phyloP scores from a whole-genome alignment of 345 rosid species.

The Capsella bursapastoris region DNA sequence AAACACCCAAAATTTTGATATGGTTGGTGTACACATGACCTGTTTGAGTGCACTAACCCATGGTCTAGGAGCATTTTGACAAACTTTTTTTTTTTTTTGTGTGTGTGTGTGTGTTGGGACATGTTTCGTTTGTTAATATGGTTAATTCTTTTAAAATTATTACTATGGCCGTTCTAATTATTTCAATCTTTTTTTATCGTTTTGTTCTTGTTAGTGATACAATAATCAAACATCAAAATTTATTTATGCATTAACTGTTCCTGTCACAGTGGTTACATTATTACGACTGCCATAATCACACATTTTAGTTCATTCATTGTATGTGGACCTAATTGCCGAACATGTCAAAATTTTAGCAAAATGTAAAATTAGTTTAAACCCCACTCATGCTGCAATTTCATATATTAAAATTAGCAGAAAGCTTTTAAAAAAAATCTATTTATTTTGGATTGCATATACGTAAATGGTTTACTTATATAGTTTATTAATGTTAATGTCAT shows the following conservation, averaged over 20 bases:
- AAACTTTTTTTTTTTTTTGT: not conserved
- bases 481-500: not conserved
- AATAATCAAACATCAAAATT: not conserved
- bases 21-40: slow-evolving; percentile 9
- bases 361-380: not conserved
- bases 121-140: not conserved
- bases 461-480: too few species aligned
- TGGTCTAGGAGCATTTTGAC: not conserved
- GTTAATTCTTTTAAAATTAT: not conserved
- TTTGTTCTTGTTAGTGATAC: not conserved
- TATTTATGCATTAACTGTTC: not conserved
- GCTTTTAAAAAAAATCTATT: too few species aligned
- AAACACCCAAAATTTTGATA: not conserved
- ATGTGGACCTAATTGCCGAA: not conserved
- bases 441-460: too few species aligned
- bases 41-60: slow-evolving; percentile 13
- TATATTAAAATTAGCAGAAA: too few species aligned
- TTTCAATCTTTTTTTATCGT: not conserved
- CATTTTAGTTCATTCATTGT: not conserved
- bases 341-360: not conserved
- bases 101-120: not conserved
- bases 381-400: too few species aligned
- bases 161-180: not conserved
- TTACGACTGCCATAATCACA: not conserved
- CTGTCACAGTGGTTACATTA: not conserved